Conservation (phyloP, 352 stramenopile genomes). For the Globisporangium paddicum region DNA sequence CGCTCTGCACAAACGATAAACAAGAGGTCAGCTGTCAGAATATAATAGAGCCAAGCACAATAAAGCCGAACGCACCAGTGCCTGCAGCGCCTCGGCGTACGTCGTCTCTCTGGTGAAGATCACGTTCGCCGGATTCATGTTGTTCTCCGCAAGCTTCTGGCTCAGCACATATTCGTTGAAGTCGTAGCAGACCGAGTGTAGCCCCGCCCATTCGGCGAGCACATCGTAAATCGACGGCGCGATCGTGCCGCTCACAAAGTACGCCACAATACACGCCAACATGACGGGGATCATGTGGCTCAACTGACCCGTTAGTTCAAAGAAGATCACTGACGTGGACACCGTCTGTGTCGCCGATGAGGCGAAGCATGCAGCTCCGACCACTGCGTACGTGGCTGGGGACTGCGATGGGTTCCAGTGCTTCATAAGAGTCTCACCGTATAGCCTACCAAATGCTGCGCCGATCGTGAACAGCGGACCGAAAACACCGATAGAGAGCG, state of each 20-base stretch:
- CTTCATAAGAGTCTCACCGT: conserved; percentile 75
- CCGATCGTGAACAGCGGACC: conserved; percentile 81
- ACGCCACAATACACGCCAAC: conserved; percentile 74
- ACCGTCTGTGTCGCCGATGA: conserved; percentile 89
- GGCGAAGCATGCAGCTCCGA: conserved; percentile 89
- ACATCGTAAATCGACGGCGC: conserved; percentile 86
- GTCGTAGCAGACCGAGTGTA: conserved; percentile 83
- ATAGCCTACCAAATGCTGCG: conserved; percentile 62
- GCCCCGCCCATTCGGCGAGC: conserved; percentile 62
- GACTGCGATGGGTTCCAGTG: conserved; percentile 76
- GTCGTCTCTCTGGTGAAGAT: conserved; percentile 74
- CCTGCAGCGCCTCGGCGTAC: conserved; percentile 61
- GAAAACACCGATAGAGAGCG: conserved; percentile 77
- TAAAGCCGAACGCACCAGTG: conserved; percentile 33
- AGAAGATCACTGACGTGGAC: conserved; percentile 85
- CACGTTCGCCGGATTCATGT: conserved; percentile 52
- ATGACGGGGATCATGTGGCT: conserved; percentile 83
- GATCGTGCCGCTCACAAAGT: conserved; percentile 76
- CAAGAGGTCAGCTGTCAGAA: background rate
- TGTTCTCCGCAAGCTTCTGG: conserved; percentile 53
- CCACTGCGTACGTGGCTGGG: conserved; percentile 83
- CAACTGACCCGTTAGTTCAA: conserved; percentile 75
- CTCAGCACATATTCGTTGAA: conserved; percentile 76
- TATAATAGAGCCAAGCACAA: background rate
- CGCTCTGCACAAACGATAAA: conserved; percentile 30